Conservation (phyloP, 441 rosid genomes). For the Gossypium gossypioides region DNA sequence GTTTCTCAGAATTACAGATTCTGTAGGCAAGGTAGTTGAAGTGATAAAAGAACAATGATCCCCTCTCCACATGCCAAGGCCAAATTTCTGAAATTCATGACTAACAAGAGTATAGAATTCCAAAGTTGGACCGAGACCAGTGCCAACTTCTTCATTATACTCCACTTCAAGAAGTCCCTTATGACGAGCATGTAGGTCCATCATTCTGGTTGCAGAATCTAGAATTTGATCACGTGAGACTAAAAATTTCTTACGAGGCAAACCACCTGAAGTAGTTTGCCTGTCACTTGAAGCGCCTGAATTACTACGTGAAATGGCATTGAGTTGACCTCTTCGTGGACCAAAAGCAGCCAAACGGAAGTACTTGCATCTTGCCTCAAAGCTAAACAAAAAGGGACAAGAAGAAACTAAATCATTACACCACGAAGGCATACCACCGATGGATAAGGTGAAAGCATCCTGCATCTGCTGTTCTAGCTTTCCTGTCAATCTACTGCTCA, state of each 20-base stretch:
- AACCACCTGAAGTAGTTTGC: slow-evolving; percentile 32
- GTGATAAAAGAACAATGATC: slow-evolving; percentile 31
- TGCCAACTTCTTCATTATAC: slow-evolving; percentile 90
- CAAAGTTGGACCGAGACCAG: slow-evolving; percentile 96
- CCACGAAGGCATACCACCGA: slow-evolving; percentile 80
- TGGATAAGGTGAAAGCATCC: slow-evolving; percentile 60
- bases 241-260: slow-evolving; percentile 64
- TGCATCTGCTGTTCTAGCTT: slow-evolving; percentile 92
- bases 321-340: slow-evolving; percentile 35
- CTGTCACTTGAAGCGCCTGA: slow-evolving; percentile 45
- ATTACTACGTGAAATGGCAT: slow-evolving; percentile 34
- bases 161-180: slow-evolving; percentile 76
- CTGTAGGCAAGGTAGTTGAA: slow-evolving; percentile 19
- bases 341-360: slow-evolving; percentile 77
- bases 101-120: slow-evolving; percentile 91
- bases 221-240: slow-evolving; percentile 65
- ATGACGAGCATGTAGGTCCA: slow-evolving; percentile 52
- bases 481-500: slow-evolving; percentile 78
- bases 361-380: slow-evolving; percentile 72
- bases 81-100: slow-evolving; percentile 72
- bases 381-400: slow-evolving; percentile 85
- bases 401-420: slow-evolving; percentile 74
- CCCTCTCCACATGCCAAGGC: slow-evolving; percentile 88
- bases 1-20: slow-evolving; percentile 28
- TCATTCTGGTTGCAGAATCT: slow-evolving; percentile 79